Evolutionary conservation across 331 rosid species (phyloP).

Genomic region (Stylosanthes scabra): DNA sequence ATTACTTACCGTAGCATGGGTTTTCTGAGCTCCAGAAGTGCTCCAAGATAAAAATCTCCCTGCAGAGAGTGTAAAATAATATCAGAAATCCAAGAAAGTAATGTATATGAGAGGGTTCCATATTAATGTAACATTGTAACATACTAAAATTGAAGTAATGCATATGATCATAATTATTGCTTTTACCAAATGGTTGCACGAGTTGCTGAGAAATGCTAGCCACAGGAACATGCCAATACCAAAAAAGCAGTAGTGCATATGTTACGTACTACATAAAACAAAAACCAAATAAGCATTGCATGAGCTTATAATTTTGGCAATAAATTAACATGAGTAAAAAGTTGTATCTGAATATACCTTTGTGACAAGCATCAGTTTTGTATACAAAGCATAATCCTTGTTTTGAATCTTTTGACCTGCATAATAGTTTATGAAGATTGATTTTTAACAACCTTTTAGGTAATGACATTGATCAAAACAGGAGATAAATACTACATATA

Average conservation of each 20-base stretch:
- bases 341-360: slow-evolving; percentile 55
- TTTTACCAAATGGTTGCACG: slow-evolving; percentile 89
- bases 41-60: slow-evolving; percentile 77
- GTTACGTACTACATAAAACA: slow-evolving; percentile 57
- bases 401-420: slow-evolving; percentile 59
- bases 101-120: neutral
- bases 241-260: slow-evolving; percentile 58
- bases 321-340: neutral
- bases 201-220: slow-evolving; percentile 79
- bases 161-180: slow-evolving; percentile 21
- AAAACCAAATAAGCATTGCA: neutral
- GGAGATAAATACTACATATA: no score
- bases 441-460: neutral
- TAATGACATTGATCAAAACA: neutral
- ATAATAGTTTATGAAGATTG: slow-evolving; percentile 21
- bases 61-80: slow-evolving; percentile 39
- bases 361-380: slow-evolving; percentile 43
- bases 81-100: neutral
- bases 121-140: neutral
- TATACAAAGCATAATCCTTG: slow-evolving; percentile 54
- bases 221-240: slow-evolving; percentile 92
- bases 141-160: slow-evolving; percentile 3
- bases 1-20: slow-evolving; percentile 59
- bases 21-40: slow-evolving; percentile 50
- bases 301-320: slow-evolving; percentile 17